Base-by-base conservation (phyloP, 176 grass and related monocot genomes). In the Paspalum notatum region DNA sequence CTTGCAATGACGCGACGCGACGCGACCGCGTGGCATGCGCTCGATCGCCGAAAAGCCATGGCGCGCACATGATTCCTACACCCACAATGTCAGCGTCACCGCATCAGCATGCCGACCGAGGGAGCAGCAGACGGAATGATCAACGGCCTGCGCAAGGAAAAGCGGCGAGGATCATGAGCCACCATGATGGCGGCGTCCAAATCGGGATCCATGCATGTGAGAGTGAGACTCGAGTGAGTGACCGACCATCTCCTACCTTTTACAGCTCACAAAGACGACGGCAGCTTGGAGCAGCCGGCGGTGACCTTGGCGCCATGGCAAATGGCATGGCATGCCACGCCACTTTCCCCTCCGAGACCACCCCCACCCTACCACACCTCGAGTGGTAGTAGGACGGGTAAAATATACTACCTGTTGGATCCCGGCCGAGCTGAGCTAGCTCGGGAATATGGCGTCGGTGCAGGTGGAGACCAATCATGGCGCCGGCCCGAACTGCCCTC, bases 221-320 rank as follows among this genome's bases (percentile, higher is more conserved):
- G 59, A 49, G 72, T 22, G 77, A 61, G 50, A 58, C 44, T 54
- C 55, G 32, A 32, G 32, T 32, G 32, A 32, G 32, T 3, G 32
- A 32, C 32, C 32, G 83, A 73, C 70, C 83, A 77, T 66, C 82
- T 63, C 14, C 61, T 20, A 16, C 51, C 64, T 58, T 81, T 89
- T 76, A 81, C 87, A 89, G 82, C 77, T 81, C 76, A 85, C 62
- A 85, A 85, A 89, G 86, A 78, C 41, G 16, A 39, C 32, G 32
- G 32, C 1, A 16, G 72, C 51, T 51, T 37, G 79, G 73, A 63
- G 68, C 72, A 71, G 74, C 66, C 15, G 65, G 69, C 55, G 62
- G 39, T 3, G 62, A 6, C 45, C 57, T 42, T 46, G 53, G 40
- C 47, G 60, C 48, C 61, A 66, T 79, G 38, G n/a, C n/a, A n/a